Percentiles rank a stretch among this genome's conserved stretches.
Evolutionary conservation across 2,329 filamentous ascomycete genomes (phyloP).

Genomic region (Oidium heveae): DNA sequence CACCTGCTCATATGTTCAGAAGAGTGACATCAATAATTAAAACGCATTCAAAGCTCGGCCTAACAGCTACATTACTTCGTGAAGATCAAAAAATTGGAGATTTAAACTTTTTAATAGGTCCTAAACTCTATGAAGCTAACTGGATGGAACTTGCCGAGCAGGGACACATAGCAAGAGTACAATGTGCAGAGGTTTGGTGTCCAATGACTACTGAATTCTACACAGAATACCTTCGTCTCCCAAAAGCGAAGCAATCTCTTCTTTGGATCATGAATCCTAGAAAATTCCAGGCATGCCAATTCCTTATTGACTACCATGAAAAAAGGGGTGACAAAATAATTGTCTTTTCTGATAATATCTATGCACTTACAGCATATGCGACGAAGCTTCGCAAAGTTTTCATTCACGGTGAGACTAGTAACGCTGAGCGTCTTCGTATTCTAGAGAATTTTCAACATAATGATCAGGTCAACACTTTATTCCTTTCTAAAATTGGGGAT

Average conservation of each 20-base stretch:
- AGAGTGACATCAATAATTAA: slow-evolving; percentile 84
- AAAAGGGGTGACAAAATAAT: slow-evolving; percentile 90
- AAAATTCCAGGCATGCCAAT: slow-evolving; percentile 94
- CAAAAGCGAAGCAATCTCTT: slow-evolving; percentile 37
- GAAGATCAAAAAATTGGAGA: slow-evolving; percentile 98
- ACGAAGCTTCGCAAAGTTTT: slow-evolving; percentile 63
- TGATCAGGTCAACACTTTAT: slow-evolving; percentile 69
- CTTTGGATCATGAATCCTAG: slow-evolving; percentile 94
- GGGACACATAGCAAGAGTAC: slow-evolving; percentile 87
- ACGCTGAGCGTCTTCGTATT: slow-evolving; percentile 64
- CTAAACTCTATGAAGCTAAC: slow-evolving; percentile 93
- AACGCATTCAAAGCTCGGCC: slow-evolving; percentile 78
- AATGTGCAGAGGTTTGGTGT: slow-evolving; percentile 97
- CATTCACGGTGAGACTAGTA: slow-evolving; percentile 73
- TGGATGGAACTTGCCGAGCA: slow-evolving; percentile 98
- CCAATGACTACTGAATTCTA: slow-evolving; percentile 98
- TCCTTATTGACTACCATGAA: slow-evolving; percentile 95
- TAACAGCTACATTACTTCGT: slow-evolving; percentile 79
- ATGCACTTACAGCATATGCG: slow-evolving; percentile 68
- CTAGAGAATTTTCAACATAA: slow-evolving; percentile 92
- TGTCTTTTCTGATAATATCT: slow-evolving; percentile 94
- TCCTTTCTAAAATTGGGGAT: slow-evolving; percentile 92
- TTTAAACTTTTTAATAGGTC: slow-evolving; percentile 89
- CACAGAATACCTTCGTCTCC: slow-evolving; percentile 61
- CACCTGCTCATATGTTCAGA: slow-evolving; percentile 87